These are phyloP conservation scores for Echinosophora koreensis DNA, from an alignment of 306 rosid genomes.

Conservation along the genomic window DNA sequence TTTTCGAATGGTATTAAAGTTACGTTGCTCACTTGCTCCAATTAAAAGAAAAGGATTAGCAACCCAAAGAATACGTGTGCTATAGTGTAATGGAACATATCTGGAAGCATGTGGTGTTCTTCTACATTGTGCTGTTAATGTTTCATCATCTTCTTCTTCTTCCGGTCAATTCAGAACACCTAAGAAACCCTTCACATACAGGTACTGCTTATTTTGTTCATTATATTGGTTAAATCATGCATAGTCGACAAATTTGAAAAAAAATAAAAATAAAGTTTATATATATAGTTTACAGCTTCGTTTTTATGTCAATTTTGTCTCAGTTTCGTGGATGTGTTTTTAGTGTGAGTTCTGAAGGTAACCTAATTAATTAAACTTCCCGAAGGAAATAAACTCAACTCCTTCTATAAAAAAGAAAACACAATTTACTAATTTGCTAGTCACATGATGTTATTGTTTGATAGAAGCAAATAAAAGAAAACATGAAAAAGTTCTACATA, in stretches of 20 bases:
- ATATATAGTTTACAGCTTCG: neutral
- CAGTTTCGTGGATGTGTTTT: neutral
- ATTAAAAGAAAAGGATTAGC: conserved; percentile 16
- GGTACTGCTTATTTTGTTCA: neutral
- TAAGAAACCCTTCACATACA: neutral
- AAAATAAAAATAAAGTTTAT: neutral
- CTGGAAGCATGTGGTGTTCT: neutral
- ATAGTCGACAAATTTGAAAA: neutral
- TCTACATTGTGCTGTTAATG: neutral
- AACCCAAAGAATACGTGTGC: neutral
- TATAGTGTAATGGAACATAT: neutral
- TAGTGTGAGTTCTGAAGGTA: neutral
- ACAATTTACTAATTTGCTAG: neutral
- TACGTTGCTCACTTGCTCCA: conserved; percentile 1
- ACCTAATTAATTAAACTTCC: too few relatives aligned
- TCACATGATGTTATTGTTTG: neutral
- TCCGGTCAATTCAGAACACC: conserved; percentile 32
- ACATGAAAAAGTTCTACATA: neutral
- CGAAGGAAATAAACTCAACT: too few relatives aligned
- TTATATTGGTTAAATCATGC: neutral
- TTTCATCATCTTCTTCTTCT: conserved; percentile 37
- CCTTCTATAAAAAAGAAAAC: too few relatives aligned
- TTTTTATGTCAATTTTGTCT: neutral
- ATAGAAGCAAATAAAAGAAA: neutral
- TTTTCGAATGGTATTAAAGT: too few relatives aligned